Percentiles rank a stretch among this genome's conserved stretches.
These are phyloP conservation scores for Phaffomyces opuntiae DNA, from an alignment of 805 yeast genomes.

Conservation along the genomic window DNA sequence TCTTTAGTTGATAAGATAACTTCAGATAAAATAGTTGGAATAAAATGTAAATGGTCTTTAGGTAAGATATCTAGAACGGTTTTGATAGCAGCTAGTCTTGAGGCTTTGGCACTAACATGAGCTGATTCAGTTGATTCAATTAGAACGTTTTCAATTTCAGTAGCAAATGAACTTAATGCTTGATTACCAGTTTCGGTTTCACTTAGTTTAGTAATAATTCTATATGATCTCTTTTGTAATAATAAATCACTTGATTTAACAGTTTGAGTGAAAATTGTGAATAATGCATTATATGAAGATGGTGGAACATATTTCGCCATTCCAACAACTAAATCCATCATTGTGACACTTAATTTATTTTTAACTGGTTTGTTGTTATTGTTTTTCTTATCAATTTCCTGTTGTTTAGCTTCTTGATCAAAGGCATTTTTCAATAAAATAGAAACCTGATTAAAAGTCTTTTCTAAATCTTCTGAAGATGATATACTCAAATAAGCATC, in stretches of 20 bases:
- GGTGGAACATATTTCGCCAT: slow-evolving; percentile 81
- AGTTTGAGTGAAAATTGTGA: slow-evolving; percentile 70
- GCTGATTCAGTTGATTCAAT: slow-evolving; percentile 50
- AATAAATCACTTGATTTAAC: slow-evolving; percentile 52
- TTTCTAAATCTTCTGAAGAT: slow-evolving; percentile 55
- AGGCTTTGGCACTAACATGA: slow-evolving; percentile 69
- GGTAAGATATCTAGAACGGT: slow-evolving; percentile 60
- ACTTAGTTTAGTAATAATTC: slow-evolving; percentile 62
- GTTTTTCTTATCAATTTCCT: slow-evolving; percentile 15
- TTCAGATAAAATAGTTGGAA: slow-evolving; percentile 80
- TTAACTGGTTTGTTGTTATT: slow-evolving; percentile 20
- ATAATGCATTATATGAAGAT: slow-evolving; percentile 62
- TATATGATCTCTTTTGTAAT: slow-evolving; percentile 84
- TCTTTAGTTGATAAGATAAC: slow-evolving; percentile 87
- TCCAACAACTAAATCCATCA: slow-evolving; percentile 85
- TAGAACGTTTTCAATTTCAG: slow-evolving; percentile 54
- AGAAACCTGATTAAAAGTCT: slow-evolving; percentile 82
- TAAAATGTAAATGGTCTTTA: slow-evolving; percentile 55
- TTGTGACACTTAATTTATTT: slow-evolving; percentile 62
- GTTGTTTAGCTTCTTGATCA: slow-evolving; percentile 42
- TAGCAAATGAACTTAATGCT: slow-evolving; percentile 45
- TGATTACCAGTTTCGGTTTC: slow-evolving; percentile 60
- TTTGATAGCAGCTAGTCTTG: slow-evolving; percentile 66
- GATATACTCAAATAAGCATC: slow-evolving; percentile 72
- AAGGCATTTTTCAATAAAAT: slow-evolving; percentile 67